Evolutionary conservation across 148 eudicot genomes (phyloP).

Genomic region (Arctostaphylos glauca): DNA sequence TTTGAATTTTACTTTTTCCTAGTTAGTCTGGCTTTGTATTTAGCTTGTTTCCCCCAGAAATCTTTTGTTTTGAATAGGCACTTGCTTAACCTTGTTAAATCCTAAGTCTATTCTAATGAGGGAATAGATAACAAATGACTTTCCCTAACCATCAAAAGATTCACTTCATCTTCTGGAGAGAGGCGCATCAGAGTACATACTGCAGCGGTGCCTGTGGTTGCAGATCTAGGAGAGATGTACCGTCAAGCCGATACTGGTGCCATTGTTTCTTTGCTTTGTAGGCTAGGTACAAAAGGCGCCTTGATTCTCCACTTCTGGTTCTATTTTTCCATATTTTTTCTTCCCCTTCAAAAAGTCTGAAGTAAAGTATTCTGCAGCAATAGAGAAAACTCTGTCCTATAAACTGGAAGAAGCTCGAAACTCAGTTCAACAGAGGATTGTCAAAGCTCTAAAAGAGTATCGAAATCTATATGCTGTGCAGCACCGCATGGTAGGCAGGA

Average conservation of each 20-base stretch:
- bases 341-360: not conserved
- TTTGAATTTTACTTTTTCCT: not conserved
- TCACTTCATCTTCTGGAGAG: constrained; percentile 98
- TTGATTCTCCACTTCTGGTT: not conserved
- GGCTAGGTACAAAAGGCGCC: constrained; percentile 61
- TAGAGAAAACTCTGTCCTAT: constrained; percentile 76
- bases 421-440: constrained; percentile 59
- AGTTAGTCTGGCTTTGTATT: not conserved
- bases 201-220: constrained; percentile 89
- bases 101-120: not conserved
- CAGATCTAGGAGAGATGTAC: constrained; percentile 93
- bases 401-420: constrained; percentile 88
- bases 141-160: constrained; percentile 63
- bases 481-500: constrained; percentile 80
- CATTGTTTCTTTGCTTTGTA: constrained; percentile 66
- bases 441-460: constrained; percentile 83
- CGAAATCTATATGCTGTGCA: constrained; percentile 87
- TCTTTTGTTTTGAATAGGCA: not conserved
- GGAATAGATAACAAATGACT: not conserved
- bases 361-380: constrained; percentile 48
- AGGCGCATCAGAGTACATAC: constrained; percentile 98
- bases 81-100: not conserved
- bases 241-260: constrained; percentile 94
- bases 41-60: not conserved
- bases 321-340: not conserved